Base-by-base conservation (phyloP, 441 rosid genomes). In the Omphalea diandra region DNA sequence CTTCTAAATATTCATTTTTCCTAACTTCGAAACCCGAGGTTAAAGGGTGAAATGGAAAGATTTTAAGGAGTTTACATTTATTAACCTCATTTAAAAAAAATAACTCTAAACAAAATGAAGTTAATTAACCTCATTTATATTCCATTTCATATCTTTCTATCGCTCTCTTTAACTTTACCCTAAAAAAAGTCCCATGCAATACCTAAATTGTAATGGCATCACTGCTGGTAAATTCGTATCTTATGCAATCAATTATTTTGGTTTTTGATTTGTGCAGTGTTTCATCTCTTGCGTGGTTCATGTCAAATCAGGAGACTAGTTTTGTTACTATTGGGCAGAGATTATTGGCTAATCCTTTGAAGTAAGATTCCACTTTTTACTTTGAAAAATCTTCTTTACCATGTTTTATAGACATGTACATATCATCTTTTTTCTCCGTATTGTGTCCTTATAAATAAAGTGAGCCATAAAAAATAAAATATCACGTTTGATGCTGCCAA, bases 281-380 rank as follows among this genome's bases (percentile, higher is more conserved):
- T 78, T 93, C 99, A 41, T 90, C 99, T 29, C 86, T 95, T 33
- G 99, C 98, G 56, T 95, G 93, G 99, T 95, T 95, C 87, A 95
- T 95, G 99, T 89, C 98, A 77, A 93, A 88, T 86, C 99, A 95
- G 75, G 98, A 95, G 83, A 88, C 89, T 58, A 91, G 98, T 77
- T 95, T 95, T 80, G 97, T 91, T 72, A 95, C 97, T 33, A 91
- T 95, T 56, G 94, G 96, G 77, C 99, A 93, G 81, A 82, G 99
- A 75, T 73, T 95, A 71, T 82, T 95, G 86, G 99, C 99, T 71
- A 87, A 82, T 78, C 97, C 97, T 74, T 80, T 96, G 70, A 90
- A 93, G 99, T 94, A 74, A 74, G 78, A 57, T 68, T 24, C 55
- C 59, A 24, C 5, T 36, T 49, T 63, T 44, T 71, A 52, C 61